A percentile compares a stretch with the other conserved stretches of the same genome.
These are phyloP conservation scores for Phytophthora palmivora DNA, from an alignment of 352 stramenopile genomes.

Conservation along the genomic window DNA sequence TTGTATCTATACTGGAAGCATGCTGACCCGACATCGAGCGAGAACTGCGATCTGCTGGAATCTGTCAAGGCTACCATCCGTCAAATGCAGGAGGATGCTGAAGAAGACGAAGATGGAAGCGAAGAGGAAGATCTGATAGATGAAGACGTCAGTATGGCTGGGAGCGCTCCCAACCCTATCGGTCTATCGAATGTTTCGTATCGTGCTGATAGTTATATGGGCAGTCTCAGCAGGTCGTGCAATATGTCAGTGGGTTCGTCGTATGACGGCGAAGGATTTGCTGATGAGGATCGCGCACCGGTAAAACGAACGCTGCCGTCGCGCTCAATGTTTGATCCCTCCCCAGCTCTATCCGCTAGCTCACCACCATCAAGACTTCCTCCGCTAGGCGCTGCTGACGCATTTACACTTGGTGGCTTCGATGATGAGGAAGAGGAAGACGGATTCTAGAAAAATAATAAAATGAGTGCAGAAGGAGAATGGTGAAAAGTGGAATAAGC, in stretches of 20 bases:
- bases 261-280: slow-evolving; percentile 53
- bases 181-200: slow-evolving; percentile 43
- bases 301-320: slow-evolving; percentile 41
- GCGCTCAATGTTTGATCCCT: slow-evolving; percentile 66
- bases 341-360: slow-evolving; percentile 69
- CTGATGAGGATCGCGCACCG: slow-evolving; percentile 49
- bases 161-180: slow-evolving; percentile 48
- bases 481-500: slow-evolving; percentile 22
- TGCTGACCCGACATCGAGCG: slow-evolving; percentile 75
- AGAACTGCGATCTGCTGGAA: slow-evolving; percentile 72
- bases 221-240: slow-evolving; percentile 50
- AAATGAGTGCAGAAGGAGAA: slow-evolving; percentile 14
- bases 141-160: slow-evolving; percentile 69
- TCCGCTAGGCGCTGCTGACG: slow-evolving; percentile 52
- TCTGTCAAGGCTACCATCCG: slow-evolving; percentile 70
- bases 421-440: slow-evolving; percentile 71
- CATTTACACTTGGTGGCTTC: slow-evolving; percentile 70
- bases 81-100: slow-evolving; percentile 58
- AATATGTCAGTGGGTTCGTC: slow-evolving; percentile 69
- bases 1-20: slow-evolving; percentile 96
- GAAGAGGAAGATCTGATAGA: slow-evolving; percentile 58
- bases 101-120: slow-evolving; percentile 46
- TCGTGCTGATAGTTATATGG: slow-evolving; percentile 58
- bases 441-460: slow-evolving; percentile 51
- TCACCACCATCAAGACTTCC: slow-evolving; percentile 74